Conservation (phyloP, 495 filamentous ascomycete species). For the Apodospora peruviana region DNA sequence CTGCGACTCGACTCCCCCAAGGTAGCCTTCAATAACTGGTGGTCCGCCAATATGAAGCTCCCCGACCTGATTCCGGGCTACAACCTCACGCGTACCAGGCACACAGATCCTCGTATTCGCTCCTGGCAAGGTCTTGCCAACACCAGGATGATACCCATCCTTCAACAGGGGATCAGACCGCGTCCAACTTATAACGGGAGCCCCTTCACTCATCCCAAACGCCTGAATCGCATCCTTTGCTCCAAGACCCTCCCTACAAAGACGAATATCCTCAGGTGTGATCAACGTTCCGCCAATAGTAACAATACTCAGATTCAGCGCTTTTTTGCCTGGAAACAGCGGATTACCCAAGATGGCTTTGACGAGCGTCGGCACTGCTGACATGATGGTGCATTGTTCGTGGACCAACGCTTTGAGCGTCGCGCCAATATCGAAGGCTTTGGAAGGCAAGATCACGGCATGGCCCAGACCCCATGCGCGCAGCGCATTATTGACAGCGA, state of each 20-base stretch:
- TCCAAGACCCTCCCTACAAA: constrained; percentile 23
- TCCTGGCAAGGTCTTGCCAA: constrained; percentile 28
- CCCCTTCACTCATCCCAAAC: constrained; percentile 42
- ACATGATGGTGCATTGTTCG: constrained; percentile 26
- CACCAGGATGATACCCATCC: constrained; percentile 12
- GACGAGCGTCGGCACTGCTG: constrained; percentile 33
- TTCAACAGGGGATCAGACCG: constrained; percentile 12
- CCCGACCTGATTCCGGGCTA: constrained; percentile 27
- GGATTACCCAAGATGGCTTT: constrained; percentile 22
- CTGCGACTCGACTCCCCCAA: constrained; percentile 11
- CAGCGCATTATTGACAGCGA: constrained; percentile 27
- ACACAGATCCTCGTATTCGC: constrained; percentile 31
- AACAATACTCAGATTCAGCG: constrained; percentile 21
- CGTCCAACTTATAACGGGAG: constrained; percentile 22
- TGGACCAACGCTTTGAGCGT: constrained; percentile 23
- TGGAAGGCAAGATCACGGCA: constrained; percentile 27
- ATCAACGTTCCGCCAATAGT: constrained; percentile 26
- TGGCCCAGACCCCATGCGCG: constrained; percentile 28
- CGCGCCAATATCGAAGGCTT: constrained; percentile 26
- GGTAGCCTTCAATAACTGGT: constrained; percentile 26
- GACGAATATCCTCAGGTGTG: constrained; percentile 22
- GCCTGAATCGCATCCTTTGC: constrained; percentile 24
- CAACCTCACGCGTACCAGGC: constrained; percentile 15
- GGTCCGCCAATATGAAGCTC: constrained; percentile 36
- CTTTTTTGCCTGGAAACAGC: constrained; percentile 10